phyloP scores from a whole-genome alignment of 2,329 filamentous ascomycete species.

The Colletotrichum nymphaeae region DNA sequence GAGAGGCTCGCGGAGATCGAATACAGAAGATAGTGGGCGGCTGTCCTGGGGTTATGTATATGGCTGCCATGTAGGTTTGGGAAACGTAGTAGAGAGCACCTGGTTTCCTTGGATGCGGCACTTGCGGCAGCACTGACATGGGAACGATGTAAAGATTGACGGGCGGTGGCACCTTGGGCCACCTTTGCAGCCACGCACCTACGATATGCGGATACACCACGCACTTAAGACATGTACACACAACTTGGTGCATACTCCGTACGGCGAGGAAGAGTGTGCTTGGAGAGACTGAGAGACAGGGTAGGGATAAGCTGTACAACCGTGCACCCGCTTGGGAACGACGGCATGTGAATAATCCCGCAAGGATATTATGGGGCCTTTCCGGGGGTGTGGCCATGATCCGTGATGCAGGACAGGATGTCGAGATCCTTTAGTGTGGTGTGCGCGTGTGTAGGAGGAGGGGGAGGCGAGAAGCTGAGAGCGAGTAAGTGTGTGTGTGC shows the following conservation, averaged over 20 bases:
- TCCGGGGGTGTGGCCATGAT: slow-evolving; percentile 11
- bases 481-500: neutral
- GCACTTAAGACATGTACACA: slow-evolving; percentile 5
- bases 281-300: slow-evolving; percentile 8
- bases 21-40: neutral
- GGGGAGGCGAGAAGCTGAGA: neutral
- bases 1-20: slow-evolving; percentile 23
- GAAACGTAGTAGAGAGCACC: slow-evolving; percentile 1
- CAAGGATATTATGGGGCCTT: slow-evolving; percentile 15
- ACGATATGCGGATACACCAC: slow-evolving; percentile 7
- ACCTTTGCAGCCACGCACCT: slow-evolving; percentile 16
- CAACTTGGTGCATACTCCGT: slow-evolving; percentile 8
- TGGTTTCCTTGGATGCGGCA: slow-evolving; percentile 28
- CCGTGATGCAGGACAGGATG: slow-evolving; percentile 12
- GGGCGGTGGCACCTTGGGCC: slow-evolving; percentile 26
- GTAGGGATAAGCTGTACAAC: slow-evolving; percentile 33
- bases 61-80: slow-evolving; percentile 2
- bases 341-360: slow-evolving; percentile 36
- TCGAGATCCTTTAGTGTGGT: neutral
- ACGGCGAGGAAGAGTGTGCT: slow-evolving; percentile 10
- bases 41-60: slow-evolving; percentile 24
- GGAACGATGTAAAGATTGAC: slow-evolving; percentile 28
- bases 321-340: slow-evolving; percentile 31
- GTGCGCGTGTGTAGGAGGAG: slow-evolving; percentile 2
- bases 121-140: slow-evolving; percentile 33